These are phyloP conservation scores for Pseudogymnoascus verrucosus DNA, from an alignment of 2,329 filamentous ascomycete genomes.

Conservation along the genomic window DNA sequence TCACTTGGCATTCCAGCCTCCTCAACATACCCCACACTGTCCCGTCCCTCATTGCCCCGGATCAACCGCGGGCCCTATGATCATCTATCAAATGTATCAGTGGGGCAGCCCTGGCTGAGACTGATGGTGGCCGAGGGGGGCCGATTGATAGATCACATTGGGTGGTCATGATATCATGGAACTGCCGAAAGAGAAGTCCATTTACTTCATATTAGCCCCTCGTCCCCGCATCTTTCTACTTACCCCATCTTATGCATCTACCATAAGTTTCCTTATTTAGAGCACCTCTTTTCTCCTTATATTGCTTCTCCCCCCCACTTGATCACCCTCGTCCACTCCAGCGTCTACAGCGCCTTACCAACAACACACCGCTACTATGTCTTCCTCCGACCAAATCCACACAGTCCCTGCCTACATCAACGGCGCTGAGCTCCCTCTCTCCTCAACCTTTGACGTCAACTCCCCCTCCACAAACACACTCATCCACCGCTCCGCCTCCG, in stretches of 20 bases:
- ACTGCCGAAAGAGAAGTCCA: not conserved
- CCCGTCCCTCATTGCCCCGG: not conserved
- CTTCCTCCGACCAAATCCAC: constrained; percentile 5
- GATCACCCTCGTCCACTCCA: not conserved
- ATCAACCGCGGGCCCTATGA: not conserved
- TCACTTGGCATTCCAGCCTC: not conserved
- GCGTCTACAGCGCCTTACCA: not conserved
- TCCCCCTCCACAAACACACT: constrained; percentile 46
- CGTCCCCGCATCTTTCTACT: not conserved
- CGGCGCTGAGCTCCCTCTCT: constrained; percentile 37
- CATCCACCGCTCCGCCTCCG: constrained; percentile 48
- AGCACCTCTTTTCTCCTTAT: not conserved
- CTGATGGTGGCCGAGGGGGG: not conserved
- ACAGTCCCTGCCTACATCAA: constrained; percentile 37
- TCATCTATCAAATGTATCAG: not conserved
- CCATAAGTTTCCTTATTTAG: not conserved
- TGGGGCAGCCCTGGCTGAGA: not conserved
- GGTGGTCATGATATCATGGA: not conserved
- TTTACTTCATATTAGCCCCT: not conserved
- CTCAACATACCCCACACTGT: not conserved
- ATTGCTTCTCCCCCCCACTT: not conserved
- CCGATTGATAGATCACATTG: not conserved
- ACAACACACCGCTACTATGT: not conserved
- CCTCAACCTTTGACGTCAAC: constrained; percentile 46
- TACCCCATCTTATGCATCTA: not conserved